Conservation (phyloP, 176 grass and related monocot species). For the Oryza brachyantha region DNA sequence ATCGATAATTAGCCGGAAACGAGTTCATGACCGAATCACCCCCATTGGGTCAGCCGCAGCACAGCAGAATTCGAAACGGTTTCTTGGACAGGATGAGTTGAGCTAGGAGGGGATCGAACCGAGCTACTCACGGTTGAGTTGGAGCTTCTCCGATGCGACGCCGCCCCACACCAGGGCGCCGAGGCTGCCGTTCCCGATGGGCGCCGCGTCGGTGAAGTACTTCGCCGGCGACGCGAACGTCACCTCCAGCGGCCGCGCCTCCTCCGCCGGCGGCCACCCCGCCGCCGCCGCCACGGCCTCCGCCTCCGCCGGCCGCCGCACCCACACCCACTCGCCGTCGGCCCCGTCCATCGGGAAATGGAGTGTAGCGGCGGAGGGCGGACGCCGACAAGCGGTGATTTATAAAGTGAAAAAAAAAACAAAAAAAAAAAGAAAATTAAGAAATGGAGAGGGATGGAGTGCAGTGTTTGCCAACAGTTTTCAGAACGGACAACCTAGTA, state of each 20-base stretch:
- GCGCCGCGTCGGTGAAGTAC: slow-evolving; percentile 76
- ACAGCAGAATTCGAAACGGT: not conserved
- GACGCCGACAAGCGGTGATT: not conserved
- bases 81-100: not conserved
- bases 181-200: slow-evolving; percentile 79
- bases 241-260: slow-evolving; percentile 58
- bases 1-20: not conserved
- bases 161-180: slow-evolving; percentile 90
- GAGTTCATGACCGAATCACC: not conserved
- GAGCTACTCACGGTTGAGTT: slow-evolving; percentile 68
- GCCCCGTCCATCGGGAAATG: slow-evolving; percentile 21
- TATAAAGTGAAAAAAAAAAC: no score
- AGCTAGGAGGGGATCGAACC: not conserved
- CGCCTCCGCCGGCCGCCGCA: slow-evolving; percentile 46
- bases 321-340: slow-evolving; percentile 61
- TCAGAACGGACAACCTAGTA: no score
- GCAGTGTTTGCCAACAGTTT: no score
- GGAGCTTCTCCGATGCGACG: slow-evolving; percentile 71
- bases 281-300: slow-evolving; percentile 32
- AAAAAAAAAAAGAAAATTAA: no score
- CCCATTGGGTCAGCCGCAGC: not conserved
- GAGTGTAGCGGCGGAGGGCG: not conserved
- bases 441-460: no score
- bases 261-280: slow-evolving; percentile 15
- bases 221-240: slow-evolving; percentile 56